These are phyloP conservation scores for Solanum corneliomulleri DNA, from an alignment of 257 asterid species.

Conservation along the genomic window DNA sequence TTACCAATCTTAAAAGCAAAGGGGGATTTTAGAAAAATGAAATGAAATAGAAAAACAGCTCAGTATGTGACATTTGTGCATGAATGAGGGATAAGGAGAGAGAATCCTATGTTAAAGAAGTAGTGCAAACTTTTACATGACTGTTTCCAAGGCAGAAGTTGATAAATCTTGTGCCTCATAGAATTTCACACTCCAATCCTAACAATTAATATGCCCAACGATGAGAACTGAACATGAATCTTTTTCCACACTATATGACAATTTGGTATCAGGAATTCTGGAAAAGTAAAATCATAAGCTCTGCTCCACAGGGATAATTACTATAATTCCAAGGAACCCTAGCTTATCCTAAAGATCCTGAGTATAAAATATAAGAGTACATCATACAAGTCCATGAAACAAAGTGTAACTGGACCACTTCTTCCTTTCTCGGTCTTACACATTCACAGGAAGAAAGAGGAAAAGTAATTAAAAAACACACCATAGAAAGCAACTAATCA, in stretches of 20 bases:
- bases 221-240: not conserved
- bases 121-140: not conserved
- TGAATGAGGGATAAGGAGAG: not conserved
- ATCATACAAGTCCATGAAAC: not conserved
- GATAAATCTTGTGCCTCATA: not conserved
- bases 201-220: not conserved
- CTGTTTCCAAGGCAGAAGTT: not conserved
- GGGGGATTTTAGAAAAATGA: not conserved
- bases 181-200: not conserved
- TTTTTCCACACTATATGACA: not conserved
- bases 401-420: not conserved
- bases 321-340: not conserved
- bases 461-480: not conserved
- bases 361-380: not conserved
- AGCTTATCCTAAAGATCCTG: not conserved
- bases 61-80: not conserved
- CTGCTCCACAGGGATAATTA: not conserved
- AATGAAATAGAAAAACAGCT: not conserved
- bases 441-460: not conserved
- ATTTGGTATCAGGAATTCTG: not conserved
- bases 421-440: not conserved
- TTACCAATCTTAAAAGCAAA: not conserved
- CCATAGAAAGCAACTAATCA: not conserved
- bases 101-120: not conserved
- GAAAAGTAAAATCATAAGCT: not conserved